These are phyloP conservation scores for Paracoccidioides brasiliensis DNA, from an alignment of 2,329 filamentous ascomycete genomes.

Conservation along the genomic window DNA sequence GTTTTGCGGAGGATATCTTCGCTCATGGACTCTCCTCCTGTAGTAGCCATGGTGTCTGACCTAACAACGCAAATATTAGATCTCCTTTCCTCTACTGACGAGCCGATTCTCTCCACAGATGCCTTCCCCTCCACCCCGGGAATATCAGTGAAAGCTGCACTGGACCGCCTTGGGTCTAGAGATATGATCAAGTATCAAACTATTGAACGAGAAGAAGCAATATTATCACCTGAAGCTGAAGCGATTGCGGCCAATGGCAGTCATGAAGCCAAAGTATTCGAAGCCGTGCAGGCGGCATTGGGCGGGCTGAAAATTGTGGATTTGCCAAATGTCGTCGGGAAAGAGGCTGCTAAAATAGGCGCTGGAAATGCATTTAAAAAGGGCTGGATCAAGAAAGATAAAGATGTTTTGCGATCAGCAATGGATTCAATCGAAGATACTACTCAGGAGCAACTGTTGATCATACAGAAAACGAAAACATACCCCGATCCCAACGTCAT, in stretches of 20 bases:
- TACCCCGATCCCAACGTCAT: constrained; percentile 62
- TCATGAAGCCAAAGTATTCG: constrained; percentile 72
- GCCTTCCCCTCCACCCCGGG: constrained; percentile 55
- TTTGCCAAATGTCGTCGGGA: constrained; percentile 39
- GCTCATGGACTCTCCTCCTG: not conserved
- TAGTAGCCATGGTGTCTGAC: constrained; percentile 37
- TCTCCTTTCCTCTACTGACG: constrained; percentile 48
- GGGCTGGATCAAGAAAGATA: constrained; percentile 54
- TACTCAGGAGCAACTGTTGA: constrained; percentile 61
- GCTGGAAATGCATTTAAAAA: constrained; percentile 84
- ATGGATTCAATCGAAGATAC: constrained; percentile 66
- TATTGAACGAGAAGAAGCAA: constrained; percentile 62
- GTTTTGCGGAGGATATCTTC: not conserved
- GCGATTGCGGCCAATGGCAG: constrained; percentile 61
- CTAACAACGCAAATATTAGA: constrained; percentile 53
- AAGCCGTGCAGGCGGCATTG: constrained; percentile 55
- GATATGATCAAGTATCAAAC: constrained; percentile 81
- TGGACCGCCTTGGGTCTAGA: constrained; percentile 73
- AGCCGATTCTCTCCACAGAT: constrained; percentile 53
- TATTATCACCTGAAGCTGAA: constrained; percentile 62
- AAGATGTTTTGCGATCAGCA: constrained; percentile 41
- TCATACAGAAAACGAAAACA: constrained; percentile 56
- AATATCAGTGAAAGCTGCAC: constrained; percentile 64
- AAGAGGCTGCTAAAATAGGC: constrained; percentile 50
- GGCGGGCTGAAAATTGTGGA: constrained; percentile 74